phyloP scores from a whole-genome alignment of 2,329 filamentous ascomycete species.

The Fusarium dimerum region DNA sequence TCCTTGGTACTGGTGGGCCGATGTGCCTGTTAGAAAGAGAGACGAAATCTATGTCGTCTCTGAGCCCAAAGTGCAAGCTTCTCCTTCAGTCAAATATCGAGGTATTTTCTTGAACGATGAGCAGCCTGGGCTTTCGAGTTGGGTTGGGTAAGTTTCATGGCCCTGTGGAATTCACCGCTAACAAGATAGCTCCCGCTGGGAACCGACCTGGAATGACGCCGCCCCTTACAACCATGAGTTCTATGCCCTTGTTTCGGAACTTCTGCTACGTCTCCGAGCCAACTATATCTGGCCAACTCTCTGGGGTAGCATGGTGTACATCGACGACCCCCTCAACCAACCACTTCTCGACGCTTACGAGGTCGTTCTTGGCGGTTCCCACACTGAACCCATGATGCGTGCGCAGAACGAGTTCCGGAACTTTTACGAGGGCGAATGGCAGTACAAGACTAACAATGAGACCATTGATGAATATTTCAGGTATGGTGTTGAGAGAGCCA shows the following conservation, averaged over 20 bases:
- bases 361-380: conserved; percentile 71
- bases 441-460: conserved; percentile 68
- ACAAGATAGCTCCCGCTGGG: conserved; percentile 41
- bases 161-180: neutral
- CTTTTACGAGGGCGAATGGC: conserved; percentile 63
- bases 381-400: conserved; percentile 71
- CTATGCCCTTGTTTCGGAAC: conserved; percentile 69
- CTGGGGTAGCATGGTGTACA: conserved; percentile 72
- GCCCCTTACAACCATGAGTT: conserved; percentile 64
- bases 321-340: conserved; percentile 69
- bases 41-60: conserved; percentile 49
- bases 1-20: conserved; percentile 61
- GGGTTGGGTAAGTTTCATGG: conserved; percentile 36
- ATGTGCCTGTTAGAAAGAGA: conserved; percentile 51
- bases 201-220: conserved; percentile 39
- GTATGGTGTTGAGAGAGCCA: conserved; percentile 65
- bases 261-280: conserved; percentile 67
- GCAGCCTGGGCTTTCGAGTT: conserved; percentile 49
- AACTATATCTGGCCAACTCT: conserved; percentile 77
- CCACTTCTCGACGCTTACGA: conserved; percentile 72
- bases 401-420: conserved; percentile 57
- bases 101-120: conserved; percentile 64
- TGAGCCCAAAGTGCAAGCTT: conserved; percentile 35
- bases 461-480: conserved; percentile 69
- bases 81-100: conserved; percentile 60